phyloP scores from a whole-genome alignment of 106 monocot species.

The Dendrobium officinale region DNA sequence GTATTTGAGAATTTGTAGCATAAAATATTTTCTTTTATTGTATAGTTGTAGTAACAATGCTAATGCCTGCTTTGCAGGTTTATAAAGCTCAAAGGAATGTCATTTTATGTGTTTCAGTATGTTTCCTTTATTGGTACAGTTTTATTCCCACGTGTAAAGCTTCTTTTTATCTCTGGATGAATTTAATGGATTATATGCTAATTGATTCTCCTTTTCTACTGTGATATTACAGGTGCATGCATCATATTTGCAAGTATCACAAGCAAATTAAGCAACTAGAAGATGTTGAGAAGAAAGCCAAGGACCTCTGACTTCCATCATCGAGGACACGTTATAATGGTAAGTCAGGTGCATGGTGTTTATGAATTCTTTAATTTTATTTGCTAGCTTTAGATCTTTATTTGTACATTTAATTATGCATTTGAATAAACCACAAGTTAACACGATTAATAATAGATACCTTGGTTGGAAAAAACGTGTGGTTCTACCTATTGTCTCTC shows the following conservation, averaged over 20 bases:
- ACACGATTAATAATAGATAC: not conserved
- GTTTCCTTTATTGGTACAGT: slow-evolving; percentile 70
- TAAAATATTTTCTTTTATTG: slow-evolving; percentile 1
- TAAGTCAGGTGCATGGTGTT: not conserved
- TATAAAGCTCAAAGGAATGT: slow-evolving; percentile 81
- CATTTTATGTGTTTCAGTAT: slow-evolving; percentile 59
- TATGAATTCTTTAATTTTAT: not conserved
- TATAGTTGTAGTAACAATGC: not conserved
- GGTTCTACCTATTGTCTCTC: not conserved
- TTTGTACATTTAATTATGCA: not conserved
- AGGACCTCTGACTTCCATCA: slow-evolving; percentile 26
- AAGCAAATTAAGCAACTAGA: slow-evolving; percentile 61
- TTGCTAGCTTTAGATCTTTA: not conserved
- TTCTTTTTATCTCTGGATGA: not conserved
- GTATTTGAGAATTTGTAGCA: not conserved
- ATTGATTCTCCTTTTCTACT: slow-evolving; percentile 2
- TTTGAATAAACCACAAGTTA: not conserved
- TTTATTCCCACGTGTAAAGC: not conserved
- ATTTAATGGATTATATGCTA: not conserved
- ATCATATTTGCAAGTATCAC: slow-evolving; percentile 55
- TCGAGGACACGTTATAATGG: not conserved
- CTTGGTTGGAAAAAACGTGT: not conserved
- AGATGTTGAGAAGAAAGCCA: slow-evolving; percentile 62
- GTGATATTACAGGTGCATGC: slow-evolving; percentile 41
- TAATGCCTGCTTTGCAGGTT: slow-evolving; percentile 34